Evolutionary conservation across 805 yeast species (phyloP).

Genomic region (Crinitomyces ghanaensis): DNA sequence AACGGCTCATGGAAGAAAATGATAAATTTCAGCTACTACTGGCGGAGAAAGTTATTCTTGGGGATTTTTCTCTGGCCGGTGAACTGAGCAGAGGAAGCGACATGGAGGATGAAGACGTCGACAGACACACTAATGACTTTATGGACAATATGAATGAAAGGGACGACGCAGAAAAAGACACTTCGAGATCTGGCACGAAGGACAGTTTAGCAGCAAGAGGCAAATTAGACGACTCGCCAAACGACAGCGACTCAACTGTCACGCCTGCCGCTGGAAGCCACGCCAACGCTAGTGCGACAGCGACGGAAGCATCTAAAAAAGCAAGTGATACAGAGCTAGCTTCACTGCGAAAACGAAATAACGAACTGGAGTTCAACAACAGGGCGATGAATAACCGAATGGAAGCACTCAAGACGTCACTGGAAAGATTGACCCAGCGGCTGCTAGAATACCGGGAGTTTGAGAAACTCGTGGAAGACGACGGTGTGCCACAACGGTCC

Average conservation of each 20-base stretch:
- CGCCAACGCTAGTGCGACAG: background rate
- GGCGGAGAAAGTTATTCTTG: conserved; percentile 23
- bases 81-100: conserved; percentile 12
- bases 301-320: background rate
- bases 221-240: background rate
- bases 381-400: conserved; percentile 22
- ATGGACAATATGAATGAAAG: too few species aligned
- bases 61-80: conserved; percentile 16
- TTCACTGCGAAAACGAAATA: background rate
- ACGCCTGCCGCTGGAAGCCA: conserved; percentile 1
- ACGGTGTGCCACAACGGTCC: conserved; percentile 9
- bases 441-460: conserved; percentile 24
- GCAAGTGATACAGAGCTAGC: too few species aligned
- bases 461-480: conserved; percentile 17
- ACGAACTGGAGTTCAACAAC: conserved; percentile 21
- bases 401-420: conserved; percentile 22
- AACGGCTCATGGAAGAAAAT: conserved; percentile 24
- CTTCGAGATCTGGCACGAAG: too few species aligned
- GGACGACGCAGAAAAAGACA: too few species aligned
- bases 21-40: conserved; percentile 25
- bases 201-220: too few species aligned
- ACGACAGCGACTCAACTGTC: background rate
- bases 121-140: conserved; percentile 1
- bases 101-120: conserved; percentile 8
- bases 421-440: conserved; percentile 26